These are phyloP conservation scores for Rhododendron ferrugineum DNA, from an alignment of 148 eudicot genomes.

Conservation along the genomic window DNA sequence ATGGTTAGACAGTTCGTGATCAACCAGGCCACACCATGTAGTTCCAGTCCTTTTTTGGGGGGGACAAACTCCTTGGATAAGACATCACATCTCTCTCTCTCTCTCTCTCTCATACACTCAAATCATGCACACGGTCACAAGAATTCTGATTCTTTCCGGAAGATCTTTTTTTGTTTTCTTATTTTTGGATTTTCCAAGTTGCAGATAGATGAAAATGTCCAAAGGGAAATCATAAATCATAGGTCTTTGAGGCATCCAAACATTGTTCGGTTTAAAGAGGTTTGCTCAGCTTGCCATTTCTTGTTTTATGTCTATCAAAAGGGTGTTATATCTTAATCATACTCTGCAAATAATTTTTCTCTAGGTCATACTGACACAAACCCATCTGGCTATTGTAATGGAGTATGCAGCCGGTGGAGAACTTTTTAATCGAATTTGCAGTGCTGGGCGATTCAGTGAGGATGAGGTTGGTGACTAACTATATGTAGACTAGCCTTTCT, in stretches of 20 bases:
- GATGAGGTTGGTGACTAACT: constrained; percentile 55
- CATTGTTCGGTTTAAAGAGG: constrained; percentile 67
- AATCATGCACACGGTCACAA: neutral
- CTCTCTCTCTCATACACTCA: neutral
- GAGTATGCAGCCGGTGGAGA: constrained; percentile 92
- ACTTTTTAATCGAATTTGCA: constrained; percentile 61
- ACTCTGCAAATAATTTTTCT: neutral
- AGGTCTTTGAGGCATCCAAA: constrained; percentile 66
- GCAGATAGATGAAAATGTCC: constrained; percentile 75
- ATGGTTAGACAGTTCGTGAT: neutral
- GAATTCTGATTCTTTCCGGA: neutral
- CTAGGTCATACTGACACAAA: constrained; percentile 73
- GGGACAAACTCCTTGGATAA: neutral
- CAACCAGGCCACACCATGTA: neutral
- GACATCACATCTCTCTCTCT: neutral
- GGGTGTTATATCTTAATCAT: neutral
- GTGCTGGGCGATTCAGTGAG: constrained; percentile 60
- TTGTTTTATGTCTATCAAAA: neutral
- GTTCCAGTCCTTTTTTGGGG: neutral
- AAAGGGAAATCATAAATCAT: constrained; percentile 65
- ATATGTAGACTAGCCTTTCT: neutral
- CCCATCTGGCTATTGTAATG: constrained; percentile 90
- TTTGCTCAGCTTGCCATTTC: constrained; percentile 14
- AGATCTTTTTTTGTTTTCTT: neutral
- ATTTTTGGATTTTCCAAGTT: constrained; percentile 1